Evolutionary conservation across 345 rosid species (phyloP), one percentile per base, ranked within the genome.

Genomic region (Balakata baccata): DNA sequence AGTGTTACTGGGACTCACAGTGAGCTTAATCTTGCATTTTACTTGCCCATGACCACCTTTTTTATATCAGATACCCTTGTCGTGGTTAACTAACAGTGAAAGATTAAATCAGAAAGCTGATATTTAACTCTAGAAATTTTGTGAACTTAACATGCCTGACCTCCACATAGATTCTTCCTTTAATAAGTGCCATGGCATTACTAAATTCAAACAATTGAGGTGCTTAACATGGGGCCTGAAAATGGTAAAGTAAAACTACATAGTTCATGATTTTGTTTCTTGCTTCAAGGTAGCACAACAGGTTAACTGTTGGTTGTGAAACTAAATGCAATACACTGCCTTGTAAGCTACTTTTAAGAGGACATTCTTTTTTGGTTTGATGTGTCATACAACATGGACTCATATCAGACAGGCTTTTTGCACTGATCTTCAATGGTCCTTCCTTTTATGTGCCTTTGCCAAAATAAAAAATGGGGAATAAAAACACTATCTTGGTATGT

Each of bases 181-280:
- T 25, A 23, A 16, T 25, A 57, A 13, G n/a, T 45, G 38, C 49
- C 57, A 4, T 3, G 1, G 60, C 12, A 18, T 37, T 34, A 34
- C 9, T 4, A n/a, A 51, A 1, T 18, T 29, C 1, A 46, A 60
- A 61, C 23, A 25, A 65, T 60, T 71, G 57, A 64, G 39, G 54
- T 53, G n/a, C 50, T 73, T 52, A 52, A 39, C 7, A 14, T 38
- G 63, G 61, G 34, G 6, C 43, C 63, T 52, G 66, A 16, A 64
- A 73, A 52, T 0, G 23, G 47, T 23, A 11, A 78, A 83, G 88
- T 84, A 91, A 17, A 52, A 53, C 46, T 25, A 3, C 11, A 51
- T 5, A 43, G 17, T 73, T 34, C 11, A 38, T n/a, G n/a, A 41
- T 13, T 57, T 23, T 49, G 43, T 34, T 62, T n/a, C 17, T 51